These are phyloP conservation scores for Aspergillus hiratsukae DNA, from an alignment of 2,329 filamentous ascomycete genomes.

Conservation along the genomic window DNA sequence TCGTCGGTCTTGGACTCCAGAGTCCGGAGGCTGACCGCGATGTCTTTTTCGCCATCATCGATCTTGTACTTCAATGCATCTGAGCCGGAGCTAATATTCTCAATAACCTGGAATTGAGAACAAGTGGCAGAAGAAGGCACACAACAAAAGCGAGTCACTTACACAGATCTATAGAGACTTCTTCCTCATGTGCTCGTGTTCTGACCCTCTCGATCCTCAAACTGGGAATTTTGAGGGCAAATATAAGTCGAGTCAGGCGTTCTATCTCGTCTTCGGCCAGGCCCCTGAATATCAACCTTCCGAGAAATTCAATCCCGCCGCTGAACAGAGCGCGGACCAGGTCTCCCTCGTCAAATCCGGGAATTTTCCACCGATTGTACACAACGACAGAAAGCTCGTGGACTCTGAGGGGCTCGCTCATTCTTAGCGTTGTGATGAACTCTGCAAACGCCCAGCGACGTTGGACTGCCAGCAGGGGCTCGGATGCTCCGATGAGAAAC, in stretches of 20 bases:
- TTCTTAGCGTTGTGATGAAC: slow-evolving; percentile 10
- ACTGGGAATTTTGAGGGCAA: slow-evolving; percentile 3
- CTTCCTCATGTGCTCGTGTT: slow-evolving; percentile 4
- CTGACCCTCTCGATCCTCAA: slow-evolving; percentile 8
- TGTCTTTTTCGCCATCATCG: slow-evolving; percentile 40
- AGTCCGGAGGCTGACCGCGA: slow-evolving; percentile 40
- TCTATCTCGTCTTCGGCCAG: slow-evolving; percentile 12
- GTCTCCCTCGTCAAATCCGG: slow-evolving; percentile 12
- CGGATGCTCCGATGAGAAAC: slow-evolving; percentile 12
- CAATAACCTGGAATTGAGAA: neutral
- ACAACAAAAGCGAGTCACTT: slow-evolving; percentile 1
- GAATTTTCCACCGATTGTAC: slow-evolving; percentile 14
- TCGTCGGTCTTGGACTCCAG: slow-evolving; percentile 56
- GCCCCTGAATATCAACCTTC: slow-evolving; percentile 10
- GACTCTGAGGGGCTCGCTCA: slow-evolving; percentile 6
- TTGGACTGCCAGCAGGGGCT: slow-evolving; percentile 7
- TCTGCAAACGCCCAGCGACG: slow-evolving; percentile 11
- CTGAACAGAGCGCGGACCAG: slow-evolving; percentile 12
- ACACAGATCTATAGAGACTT: slow-evolving; percentile 10
- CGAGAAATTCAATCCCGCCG: slow-evolving; percentile 12
- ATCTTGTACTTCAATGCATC: slow-evolving; percentile 41
- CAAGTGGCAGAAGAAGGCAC: neutral
- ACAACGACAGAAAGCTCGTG: slow-evolving; percentile 12
- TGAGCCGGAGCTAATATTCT: slow-evolving; percentile 16
- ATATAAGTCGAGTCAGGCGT: slow-evolving; percentile 2